These are phyloP conservation scores for Paramecium bursaria DNA, from an alignment of 73 alveolate species.

Conservation along the genomic window DNA sequence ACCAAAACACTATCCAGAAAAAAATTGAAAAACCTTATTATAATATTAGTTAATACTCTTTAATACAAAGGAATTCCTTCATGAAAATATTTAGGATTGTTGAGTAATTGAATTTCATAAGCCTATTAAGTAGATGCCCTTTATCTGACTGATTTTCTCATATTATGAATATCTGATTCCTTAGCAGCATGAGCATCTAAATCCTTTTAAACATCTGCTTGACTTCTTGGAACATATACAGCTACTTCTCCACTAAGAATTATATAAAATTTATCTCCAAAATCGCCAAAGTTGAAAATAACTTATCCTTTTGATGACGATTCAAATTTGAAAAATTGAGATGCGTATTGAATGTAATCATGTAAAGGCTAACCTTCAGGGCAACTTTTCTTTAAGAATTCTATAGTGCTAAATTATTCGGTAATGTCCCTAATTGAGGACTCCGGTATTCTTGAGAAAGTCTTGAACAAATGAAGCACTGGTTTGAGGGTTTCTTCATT, in stretches of 20 bases:
- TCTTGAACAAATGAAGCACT: neutral
- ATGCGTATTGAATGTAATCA: constrained; percentile 21
- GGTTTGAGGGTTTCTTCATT: constrained; percentile 20
- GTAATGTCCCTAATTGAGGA: constrained; percentile 34
- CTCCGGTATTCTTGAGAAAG: neutral
- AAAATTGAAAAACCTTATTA: constrained; percentile 14
- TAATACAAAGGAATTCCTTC: constrained; percentile 21
- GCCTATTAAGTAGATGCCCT: neutral
- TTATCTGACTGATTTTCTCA: neutral
- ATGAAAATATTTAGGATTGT: neutral
- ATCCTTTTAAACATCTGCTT: constrained; percentile 6
- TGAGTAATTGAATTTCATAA: constrained; percentile 1
- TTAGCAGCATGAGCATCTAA: neutral
- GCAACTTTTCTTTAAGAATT: constrained; percentile 30
- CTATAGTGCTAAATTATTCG: constrained; percentile 15
- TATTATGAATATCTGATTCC: constrained; percentile 3
- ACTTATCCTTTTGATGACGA: neutral
- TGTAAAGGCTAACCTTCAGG: constrained; percentile 33
- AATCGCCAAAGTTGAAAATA: constrained; percentile 40
- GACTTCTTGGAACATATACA: constrained; percentile 12
- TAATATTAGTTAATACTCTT: too few relatives aligned
- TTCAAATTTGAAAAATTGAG: constrained; percentile 41
- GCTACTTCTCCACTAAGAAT: constrained; percentile 32
- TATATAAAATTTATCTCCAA: constrained; percentile 40
- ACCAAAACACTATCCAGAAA: constrained; percentile 55